Conservation (phyloP, 306 rosid species). For the Prunus campanulata region DNA sequence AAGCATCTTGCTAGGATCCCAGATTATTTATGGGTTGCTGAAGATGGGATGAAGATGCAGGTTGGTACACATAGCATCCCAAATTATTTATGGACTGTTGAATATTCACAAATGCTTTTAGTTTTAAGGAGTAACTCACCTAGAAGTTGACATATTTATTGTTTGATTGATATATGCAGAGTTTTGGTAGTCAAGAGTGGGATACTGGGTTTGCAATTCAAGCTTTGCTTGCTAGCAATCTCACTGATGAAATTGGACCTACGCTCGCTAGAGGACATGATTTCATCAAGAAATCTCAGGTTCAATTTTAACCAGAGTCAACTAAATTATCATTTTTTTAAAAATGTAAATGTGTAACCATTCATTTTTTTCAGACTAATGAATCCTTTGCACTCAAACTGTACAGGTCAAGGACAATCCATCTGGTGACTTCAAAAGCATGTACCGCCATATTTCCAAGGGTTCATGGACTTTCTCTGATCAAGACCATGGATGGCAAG, state of each 20-base stretch:
- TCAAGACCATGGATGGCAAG: conserved; percentile 51
- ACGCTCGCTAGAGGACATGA: conserved; percentile 52
- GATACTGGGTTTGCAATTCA: conserved; percentile 56
- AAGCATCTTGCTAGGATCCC: conserved; percentile 71
- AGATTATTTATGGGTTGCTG: conserved; percentile 68
- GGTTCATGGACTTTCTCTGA: conserved; percentile 77
- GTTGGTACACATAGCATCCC: conserved; percentile 4
- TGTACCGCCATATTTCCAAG: conserved; percentile 54
- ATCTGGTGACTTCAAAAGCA: conserved; percentile 23
- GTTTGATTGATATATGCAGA: conserved; percentile 22
- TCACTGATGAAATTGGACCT: conserved; percentile 43
- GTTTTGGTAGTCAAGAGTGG: conserved; percentile 61
- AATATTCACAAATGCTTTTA: no score
- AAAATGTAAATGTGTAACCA: not conserved
- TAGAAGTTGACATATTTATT: no score
- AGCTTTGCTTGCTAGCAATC: conserved; percentile 54
- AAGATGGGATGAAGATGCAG: conserved; percentile 82
- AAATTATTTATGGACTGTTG: no score
- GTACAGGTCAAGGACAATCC: conserved; percentile 59
- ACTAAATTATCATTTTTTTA: not conserved
- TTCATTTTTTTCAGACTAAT: no score
- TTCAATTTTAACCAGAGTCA: not conserved
- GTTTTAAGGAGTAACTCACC: no score
- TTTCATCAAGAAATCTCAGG: conserved; percentile 70
- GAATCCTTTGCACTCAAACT: not conserved